These are phyloP conservation scores for Lentinula boryana DNA, from an alignment of 768 basidiomycete genomes.

Conservation along the genomic window DNA sequence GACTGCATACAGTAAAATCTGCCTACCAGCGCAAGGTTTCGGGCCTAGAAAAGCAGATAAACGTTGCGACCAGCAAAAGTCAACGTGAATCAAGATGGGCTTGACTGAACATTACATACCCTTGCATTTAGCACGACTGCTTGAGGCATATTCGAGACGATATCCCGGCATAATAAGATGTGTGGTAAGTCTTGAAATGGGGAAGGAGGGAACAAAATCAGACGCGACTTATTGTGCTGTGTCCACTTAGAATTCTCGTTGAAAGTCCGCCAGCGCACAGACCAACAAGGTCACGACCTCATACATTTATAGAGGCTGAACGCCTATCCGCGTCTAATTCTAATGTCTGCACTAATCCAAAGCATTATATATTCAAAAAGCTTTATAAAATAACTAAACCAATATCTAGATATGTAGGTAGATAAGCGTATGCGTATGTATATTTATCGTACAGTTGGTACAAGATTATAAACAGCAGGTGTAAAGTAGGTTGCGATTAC, in stretches of 20 bases:
- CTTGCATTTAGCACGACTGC: conserved; percentile 72
- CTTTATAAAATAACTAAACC: background rate
- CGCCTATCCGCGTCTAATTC: no score
- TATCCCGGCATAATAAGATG: conserved; percentile 51
- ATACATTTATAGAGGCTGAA: background rate
- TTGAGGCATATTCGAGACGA: conserved; percentile 71
- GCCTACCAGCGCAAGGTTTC: conserved; percentile 68
- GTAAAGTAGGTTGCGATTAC: background rate
- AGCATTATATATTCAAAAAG: background rate
- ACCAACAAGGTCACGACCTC: conserved; percentile 22
- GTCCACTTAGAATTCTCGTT: conserved; percentile 27
- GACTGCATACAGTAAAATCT: background rate
- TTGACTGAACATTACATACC: conserved; percentile 35
- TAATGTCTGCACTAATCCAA: background rate
- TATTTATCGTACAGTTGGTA: background rate
- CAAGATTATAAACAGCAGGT: background rate
- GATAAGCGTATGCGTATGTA: background rate
- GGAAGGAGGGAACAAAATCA: conserved; percentile 18
- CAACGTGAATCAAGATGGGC: background rate
- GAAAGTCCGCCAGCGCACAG: conserved; percentile 46
- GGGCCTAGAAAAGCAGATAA: conserved; percentile 43
- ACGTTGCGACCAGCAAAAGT: conserved; percentile 5
- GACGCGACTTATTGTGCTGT: conserved; percentile 26
- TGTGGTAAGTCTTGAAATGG: background rate
- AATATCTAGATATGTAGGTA: background rate